These are phyloP conservation scores for Tanacetum coccineum DNA, from an alignment of 129 eudicot species.

Conservation along the genomic window DNA sequence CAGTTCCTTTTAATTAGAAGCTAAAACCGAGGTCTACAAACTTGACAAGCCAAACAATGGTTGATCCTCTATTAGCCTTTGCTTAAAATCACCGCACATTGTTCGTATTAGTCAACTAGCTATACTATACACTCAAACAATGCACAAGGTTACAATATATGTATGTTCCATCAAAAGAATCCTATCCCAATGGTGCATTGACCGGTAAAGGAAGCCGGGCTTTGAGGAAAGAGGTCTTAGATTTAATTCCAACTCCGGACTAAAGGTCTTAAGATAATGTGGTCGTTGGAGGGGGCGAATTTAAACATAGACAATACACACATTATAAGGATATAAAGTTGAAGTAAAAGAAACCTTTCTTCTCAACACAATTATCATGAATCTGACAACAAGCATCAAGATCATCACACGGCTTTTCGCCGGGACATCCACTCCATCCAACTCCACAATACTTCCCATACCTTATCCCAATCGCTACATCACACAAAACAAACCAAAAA, in stretches of 20 bases:
- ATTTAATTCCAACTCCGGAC: no score
- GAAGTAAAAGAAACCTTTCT: slow-evolving; percentile 43
- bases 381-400: slow-evolving; percentile 93
- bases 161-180: not conserved
- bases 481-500: not conserved
- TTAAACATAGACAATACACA: no score
- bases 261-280: no score
- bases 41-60: not conserved
- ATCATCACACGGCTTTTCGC: slow-evolving; percentile 98
- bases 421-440: slow-evolving; percentile 95
- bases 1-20: not conserved
- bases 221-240: no score
- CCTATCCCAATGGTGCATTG: no score
- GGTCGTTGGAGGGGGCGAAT: no score
- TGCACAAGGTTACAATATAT: not conserved
- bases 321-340: not conserved
- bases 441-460: slow-evolving; percentile 99
- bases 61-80: not conserved
- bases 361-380: slow-evolving; percentile 86
- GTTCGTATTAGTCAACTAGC: no score
- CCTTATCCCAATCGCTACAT: slow-evolving; percentile 70
- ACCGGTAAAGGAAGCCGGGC: no score
- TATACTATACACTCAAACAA: not conserved
- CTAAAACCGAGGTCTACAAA: not conserved
- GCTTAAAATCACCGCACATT: no score